These are phyloP conservation scores for Aegilops bicornis DNA, from an alignment of 176 grass and related monocot genomes.

Conservation along the genomic window DNA sequence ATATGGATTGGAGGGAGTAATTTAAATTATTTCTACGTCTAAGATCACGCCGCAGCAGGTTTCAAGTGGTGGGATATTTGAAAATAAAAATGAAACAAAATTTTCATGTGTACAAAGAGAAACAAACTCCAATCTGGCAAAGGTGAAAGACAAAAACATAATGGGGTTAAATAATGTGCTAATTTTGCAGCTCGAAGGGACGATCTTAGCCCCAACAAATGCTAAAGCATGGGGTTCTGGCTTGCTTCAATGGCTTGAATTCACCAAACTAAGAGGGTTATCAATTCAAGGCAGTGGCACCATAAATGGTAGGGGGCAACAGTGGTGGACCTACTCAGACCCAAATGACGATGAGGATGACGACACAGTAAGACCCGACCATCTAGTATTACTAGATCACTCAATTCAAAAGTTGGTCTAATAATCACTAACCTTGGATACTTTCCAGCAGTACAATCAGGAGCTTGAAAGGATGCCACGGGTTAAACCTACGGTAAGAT, in stretches of 20 bases:
- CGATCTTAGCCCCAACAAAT: conserved; percentile 74
- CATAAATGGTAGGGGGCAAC: conserved; percentile 80
- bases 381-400: neutral
- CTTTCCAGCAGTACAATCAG: conserved; percentile 50
- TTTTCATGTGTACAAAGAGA: neutral
- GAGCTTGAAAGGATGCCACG: conserved; percentile 76
- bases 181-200: conserved; percentile 79
- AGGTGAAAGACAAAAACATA: conserved; percentile 25
- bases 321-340: conserved; percentile 78
- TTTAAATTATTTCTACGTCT: neutral
- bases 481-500: conserved; percentile 94
- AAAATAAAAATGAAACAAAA: neutral
- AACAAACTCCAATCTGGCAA: neutral
- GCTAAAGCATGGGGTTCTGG: conserved; percentile 72
- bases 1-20: neutral
- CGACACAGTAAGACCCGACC: conserved; percentile 54
- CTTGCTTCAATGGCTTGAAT: conserved; percentile 91
- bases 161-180: neutral
- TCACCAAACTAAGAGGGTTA: conserved; percentile 90
- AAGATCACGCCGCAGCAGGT: neutral
- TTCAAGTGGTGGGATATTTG: neutral
- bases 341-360: conserved; percentile 49
- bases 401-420: conserved; percentile 33
- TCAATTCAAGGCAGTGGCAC: conserved; percentile 80
- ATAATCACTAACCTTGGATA: conserved; percentile 40